Evolutionary conservation across 306 rosid genomes (phyloP).

Genomic region (Gleditsia sinensis): DNA sequence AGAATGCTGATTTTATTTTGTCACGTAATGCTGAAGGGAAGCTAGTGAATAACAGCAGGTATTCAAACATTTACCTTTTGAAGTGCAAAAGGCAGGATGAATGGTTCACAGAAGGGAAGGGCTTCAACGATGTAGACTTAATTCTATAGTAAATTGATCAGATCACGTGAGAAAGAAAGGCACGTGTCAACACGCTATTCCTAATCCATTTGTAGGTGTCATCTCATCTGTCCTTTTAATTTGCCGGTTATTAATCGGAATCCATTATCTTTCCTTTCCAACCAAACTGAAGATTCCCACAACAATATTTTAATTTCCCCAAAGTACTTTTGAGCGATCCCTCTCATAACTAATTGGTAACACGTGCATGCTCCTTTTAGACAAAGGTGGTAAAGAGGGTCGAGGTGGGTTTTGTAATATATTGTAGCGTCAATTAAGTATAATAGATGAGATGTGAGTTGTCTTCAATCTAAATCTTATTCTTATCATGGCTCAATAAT

Average conservation of each 20-base stretch:
- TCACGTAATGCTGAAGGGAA: no score
- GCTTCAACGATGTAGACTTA: no score
- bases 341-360: background rate
- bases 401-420: background rate
- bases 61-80: no score
- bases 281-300: background rate
- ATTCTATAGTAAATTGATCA: no score
- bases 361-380: constrained; percentile 15
- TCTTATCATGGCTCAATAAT: no score
- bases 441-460: background rate
- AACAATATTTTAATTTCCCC: background rate
- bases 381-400: background rate
- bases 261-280: background rate
- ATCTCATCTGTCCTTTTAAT: background rate
- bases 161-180: no score
- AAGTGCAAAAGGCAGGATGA: no score
- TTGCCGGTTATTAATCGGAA: background rate
- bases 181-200: background rate
- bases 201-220: background rate
- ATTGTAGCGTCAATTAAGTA: background rate
- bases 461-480: background rate
- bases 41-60: no score
- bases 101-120: no score
- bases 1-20: no score
- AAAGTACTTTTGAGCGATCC: background rate